These are phyloP conservation scores for Fraxinus angustifolia DNA, from an alignment of 305 asterid species.

Conservation along the genomic window DNA sequence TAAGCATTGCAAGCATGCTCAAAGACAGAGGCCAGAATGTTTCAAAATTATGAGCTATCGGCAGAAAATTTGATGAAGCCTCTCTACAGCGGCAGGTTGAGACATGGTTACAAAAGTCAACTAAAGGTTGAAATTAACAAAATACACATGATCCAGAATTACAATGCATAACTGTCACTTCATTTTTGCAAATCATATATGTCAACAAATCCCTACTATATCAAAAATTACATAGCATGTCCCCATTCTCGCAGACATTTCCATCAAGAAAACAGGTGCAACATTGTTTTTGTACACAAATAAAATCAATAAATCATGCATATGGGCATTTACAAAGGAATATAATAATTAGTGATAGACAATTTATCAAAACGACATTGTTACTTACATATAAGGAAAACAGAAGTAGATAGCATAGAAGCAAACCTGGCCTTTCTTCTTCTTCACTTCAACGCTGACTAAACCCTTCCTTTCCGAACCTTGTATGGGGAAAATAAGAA, in stretches of 20 bases:
- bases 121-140: not conserved
- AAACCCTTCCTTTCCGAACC: conserved; percentile 94
- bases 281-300: not conserved
- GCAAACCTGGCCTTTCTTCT: conserved; percentile 90
- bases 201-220: not conserved
- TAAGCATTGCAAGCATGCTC: not conserved
- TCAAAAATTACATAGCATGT: not conserved
- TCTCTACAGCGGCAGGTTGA: not conserved
- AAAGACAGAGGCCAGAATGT: not conserved
- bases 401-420: conserved; percentile 13
- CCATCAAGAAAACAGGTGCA: not conserved
- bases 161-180: not conserved
- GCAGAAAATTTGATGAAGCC: not conserved
- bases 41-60: not conserved
- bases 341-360: not conserved
- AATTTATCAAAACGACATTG: not conserved
- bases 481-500: conserved; percentile 88
- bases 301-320: not conserved
- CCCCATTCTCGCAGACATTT: not conserved
- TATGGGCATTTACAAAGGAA: not conserved
- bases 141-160: not conserved
- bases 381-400: conserved; percentile 3
- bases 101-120: not conserved
- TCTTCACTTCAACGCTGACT: conserved; percentile 92
- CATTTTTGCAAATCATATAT: not conserved